Evolutionary conservation across 331 rosid species (phyloP).

Genomic region (Rhamnella rubrinervis): DNA sequence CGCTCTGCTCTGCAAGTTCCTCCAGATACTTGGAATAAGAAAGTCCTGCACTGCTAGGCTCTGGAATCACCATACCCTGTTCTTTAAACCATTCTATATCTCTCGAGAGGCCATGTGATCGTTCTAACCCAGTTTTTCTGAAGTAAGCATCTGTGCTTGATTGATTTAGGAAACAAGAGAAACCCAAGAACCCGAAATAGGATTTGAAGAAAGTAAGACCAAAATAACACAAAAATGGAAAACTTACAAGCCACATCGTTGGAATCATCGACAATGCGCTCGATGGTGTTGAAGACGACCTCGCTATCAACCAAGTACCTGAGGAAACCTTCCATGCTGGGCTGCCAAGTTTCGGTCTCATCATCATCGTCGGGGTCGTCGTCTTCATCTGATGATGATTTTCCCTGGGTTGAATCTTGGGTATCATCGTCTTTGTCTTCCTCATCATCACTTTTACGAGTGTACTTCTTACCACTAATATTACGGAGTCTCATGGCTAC

Average conservation of each 20-base stretch:
- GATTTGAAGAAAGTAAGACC: not conserved
- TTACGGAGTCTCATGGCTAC: conserved; percentile 88
- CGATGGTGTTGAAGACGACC: conserved; percentile 65
- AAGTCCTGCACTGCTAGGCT: conserved; percentile 60
- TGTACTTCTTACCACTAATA: conserved; percentile 39
- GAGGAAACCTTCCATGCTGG: conserved; percentile 61
- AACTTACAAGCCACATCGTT: conserved; percentile 66
- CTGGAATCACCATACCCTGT: conserved; percentile 54
- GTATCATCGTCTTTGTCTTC: not conserved
- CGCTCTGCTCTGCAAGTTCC: conserved; percentile 56
- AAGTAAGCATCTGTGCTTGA: conserved; percentile 58
- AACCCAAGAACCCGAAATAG: not conserved
- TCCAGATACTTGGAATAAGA: conserved; percentile 69
- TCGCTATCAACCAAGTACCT: conserved; percentile 70
- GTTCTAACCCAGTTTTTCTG: conserved; percentile 82
- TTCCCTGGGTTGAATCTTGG: no score
- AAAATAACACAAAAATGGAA: not conserved
- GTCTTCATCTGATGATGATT: conserved; percentile 16
- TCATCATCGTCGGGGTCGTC: conserved; percentile 8
- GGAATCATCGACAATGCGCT: conserved; percentile 74
- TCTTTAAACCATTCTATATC: conserved; percentile 70
- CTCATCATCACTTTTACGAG: not conserved
- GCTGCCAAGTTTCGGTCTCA: conserved; percentile 52
- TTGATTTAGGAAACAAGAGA: not conserved
- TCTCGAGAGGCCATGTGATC: conserved; percentile 53